Conservation (phyloP, 108 stramenopile species). For the Cyclotella cryptica region DNA sequence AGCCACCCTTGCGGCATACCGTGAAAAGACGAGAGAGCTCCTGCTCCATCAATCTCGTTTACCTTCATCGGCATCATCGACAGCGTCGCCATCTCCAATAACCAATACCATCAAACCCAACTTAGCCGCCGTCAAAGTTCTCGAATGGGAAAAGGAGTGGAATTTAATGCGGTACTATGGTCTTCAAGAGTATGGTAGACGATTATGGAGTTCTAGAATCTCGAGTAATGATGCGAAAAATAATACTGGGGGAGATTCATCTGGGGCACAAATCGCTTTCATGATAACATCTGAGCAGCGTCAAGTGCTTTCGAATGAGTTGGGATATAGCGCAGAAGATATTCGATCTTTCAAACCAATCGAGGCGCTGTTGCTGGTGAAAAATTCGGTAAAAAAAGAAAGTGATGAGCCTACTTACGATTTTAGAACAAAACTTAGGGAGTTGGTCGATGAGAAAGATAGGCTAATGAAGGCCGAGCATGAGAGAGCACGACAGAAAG, state of each 20-base stretch:
- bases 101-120: constrained; percentile 5
- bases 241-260: constrained; percentile 8
- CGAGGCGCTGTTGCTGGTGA: constrained; percentile 44
- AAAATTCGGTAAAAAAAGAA: constrained; percentile 32
- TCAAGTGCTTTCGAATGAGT: constrained; percentile 16
- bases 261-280: constrained; percentile 40
- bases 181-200: constrained; percentile 25
- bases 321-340: constrained; percentile 45
- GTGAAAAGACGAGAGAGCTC: constrained; percentile 23
- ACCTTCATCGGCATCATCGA: background rate
- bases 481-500: background rate
- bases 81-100: constrained; percentile 2
- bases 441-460: constrained; percentile 43
- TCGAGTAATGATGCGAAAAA: background rate
- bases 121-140: constrained; percentile 27
- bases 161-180: constrained; percentile 34
- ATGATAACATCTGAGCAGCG: constrained; percentile 52
- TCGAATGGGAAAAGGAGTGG: constrained; percentile 37
- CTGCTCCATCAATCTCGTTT: constrained; percentile 22
- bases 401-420: constrained; percentile 17
- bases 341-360: constrained; percentile 51
- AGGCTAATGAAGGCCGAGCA: constrained; percentile 17
- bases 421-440: constrained; percentile 25
- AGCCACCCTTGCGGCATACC: constrained; percentile 14
- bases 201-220: constrained; percentile 17